Base-by-base conservation (phyloP, 2,329 filamentous ascomycete genomes). In the Aspergillus sojae region DNA sequence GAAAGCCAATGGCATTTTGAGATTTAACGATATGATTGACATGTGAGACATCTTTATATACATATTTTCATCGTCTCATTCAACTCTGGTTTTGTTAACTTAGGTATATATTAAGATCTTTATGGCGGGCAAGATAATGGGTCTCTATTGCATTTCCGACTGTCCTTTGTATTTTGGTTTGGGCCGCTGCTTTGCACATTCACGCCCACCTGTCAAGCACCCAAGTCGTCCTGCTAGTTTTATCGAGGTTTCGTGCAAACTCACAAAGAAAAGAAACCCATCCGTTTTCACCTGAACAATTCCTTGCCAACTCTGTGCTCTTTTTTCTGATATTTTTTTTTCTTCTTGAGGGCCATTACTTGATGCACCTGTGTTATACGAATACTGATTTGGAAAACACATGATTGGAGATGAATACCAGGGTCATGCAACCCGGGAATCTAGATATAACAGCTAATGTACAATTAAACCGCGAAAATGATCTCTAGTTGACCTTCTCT, bases 11-110 rank as follows among this genome's bases (percentile, higher is more conserved):
- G 95, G 94, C 12, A 91, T 98, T 67, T 80, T 99, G 77, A 86
- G 91, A 70, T 99, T 99, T 78, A 96, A 94, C 76, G 94, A 97
- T 79, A 93, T 90, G 66, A 93, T 98, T 82, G 91, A 94, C 73
- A 86, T 87, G 83, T 87, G 70, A 81, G 61, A 48, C 41, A 16
- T 36, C 41, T 52, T 32, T 46, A 58, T 46, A 57, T 63, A 45
- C 58, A 58, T 61, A 57, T 54, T 46, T 54, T 54, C 41, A 36
- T 39, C 45, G 6, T 46, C 16, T 55, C 54, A 23, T 11, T 61
- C 30, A 41, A 26, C 57, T 59, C 30, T n/a, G 28, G 19, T 52
- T 4, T 32, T 30, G 26, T 52, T 52, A 32, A 55, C 19, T n/a
- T 62, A 48, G 45, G 41, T 62, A 62, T 56, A 58, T 58, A 56